Evolutionary conservation across 805 yeast species (phyloP), one percentile per base, ranked within the genome.

Genomic region (Diddensiella caesifluorescens): DNA sequence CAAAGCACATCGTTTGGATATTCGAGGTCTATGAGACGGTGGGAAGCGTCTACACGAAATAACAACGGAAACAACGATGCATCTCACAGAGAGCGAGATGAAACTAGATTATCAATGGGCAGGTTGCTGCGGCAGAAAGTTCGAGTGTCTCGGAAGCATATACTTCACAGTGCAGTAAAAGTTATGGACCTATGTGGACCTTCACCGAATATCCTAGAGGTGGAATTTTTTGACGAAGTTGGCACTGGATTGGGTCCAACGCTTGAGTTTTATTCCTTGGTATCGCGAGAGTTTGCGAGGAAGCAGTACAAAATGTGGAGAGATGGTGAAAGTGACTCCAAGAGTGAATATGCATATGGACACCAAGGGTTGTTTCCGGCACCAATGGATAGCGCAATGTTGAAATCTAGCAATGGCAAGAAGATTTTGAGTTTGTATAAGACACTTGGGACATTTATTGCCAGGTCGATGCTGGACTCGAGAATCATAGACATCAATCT

Each of bases 231-330:
- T 48, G 88, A 82, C 50, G 98, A 90, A 59, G 95, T 74, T 4
- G 98, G 97, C n/a, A 81, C 95, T 0, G 98, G 98, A 0, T 65
- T 88, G 34, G 98, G 98, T 0, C 98, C 98, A 3, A 90, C 98
- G 0, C 68, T 89, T 49, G 98, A 90, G 61, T 90, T 92, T 56
- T 90, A 87, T 56, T 79, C 97, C 0, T 67, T 71, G 12, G 87
- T 85, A 1, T 87, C 96, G 0, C 76, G 70, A 43, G 88, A 80
- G 48, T 87, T 90, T 58, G 66, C 82, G 1, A 70, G 66, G 49
- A 71, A 69, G 38, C 69, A 69, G 21, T 62, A 80, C 35, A 62
- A 62, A 5, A 66, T 92, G 67, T 90, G 97, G 97, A 71, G 94
- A 51, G 63, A 57, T 29, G 60, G 57, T 20, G 56, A 57, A 10